Evolutionary conservation across 768 basidiomycete species (phyloP).

Genomic region (Leccinum longicurvipes): DNA sequence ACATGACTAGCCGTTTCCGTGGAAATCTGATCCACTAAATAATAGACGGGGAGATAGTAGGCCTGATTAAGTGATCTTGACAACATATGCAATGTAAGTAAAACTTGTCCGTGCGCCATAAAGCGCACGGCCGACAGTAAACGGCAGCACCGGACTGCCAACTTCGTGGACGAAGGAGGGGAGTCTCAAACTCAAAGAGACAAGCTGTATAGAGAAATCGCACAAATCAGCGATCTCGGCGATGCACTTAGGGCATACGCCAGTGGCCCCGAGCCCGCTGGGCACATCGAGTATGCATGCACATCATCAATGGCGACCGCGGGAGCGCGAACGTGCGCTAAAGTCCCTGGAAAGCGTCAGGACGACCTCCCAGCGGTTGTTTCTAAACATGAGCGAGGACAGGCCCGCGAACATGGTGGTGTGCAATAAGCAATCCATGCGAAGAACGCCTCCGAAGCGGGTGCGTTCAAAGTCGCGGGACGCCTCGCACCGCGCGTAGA

Average conservation of each 20-base stretch:
- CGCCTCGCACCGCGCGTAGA: slow-evolving; percentile 44
- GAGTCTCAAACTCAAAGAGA: not conserved
- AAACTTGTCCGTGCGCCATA: not conserved
- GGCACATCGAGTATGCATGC: not conserved
- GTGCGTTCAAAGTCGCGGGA: slow-evolving; percentile 35
- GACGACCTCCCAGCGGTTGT: slow-evolving; percentile 39
- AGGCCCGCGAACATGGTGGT: slow-evolving; percentile 54
- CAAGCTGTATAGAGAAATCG: slow-evolving; percentile 1
- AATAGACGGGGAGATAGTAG: not conserved
- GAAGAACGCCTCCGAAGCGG: slow-evolving; percentile 41
- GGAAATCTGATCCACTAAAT: slow-evolving; percentile 3
- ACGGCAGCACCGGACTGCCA: slow-evolving; percentile 14
- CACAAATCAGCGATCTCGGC: not conserved
- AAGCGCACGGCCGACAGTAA: not conserved
- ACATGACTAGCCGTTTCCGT: not conserved
- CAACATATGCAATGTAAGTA: slow-evolving; percentile 12
- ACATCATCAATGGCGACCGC: not conserved
- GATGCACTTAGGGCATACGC: not conserved
- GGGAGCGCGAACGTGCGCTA: not conserved
- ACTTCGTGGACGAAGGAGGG: not conserved
- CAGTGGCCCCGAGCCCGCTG: not conserved
- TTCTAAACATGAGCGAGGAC: slow-evolving; percentile 35
- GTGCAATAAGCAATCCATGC: slow-evolving; percentile 48
- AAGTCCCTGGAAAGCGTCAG: slow-evolving; percentile 44
- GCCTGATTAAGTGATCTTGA: slow-evolving; percentile 5